phyloP scores from a whole-genome alignment of 805 yeast species.

The Candida schatavii region DNA sequence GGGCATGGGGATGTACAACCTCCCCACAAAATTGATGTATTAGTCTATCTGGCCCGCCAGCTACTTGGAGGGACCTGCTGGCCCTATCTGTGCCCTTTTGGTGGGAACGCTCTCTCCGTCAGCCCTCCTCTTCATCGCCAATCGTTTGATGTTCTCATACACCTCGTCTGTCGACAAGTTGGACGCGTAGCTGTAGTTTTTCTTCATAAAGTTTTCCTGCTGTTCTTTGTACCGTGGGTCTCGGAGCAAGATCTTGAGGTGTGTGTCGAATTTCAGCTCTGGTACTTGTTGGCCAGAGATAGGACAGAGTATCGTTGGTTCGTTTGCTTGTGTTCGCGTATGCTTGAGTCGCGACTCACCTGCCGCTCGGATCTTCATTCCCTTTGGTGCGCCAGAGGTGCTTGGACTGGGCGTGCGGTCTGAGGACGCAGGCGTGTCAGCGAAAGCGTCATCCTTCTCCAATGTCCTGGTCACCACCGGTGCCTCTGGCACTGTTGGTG shows the following conservation, averaged over 20 bases:
- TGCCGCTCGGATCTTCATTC: slow-evolving; percentile 65
- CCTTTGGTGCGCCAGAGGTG: slow-evolving; percentile 29
- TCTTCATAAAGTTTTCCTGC: slow-evolving; percentile 56
- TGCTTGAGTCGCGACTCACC: slow-evolving; percentile 61
- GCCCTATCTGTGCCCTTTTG: too few relatives aligned
- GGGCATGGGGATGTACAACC: too few relatives aligned
- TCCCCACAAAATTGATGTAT: too few relatives aligned
- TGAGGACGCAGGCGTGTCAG: slow-evolving; percentile 1
- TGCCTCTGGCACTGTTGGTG: slow-evolving; percentile 19
- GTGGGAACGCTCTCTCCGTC: slow-evolving; percentile 6
- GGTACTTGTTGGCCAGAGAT: slow-evolving; percentile 69
- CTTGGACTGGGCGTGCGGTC: slow-evolving; percentile 12
- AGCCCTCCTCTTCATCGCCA: slow-evolving; percentile 29
- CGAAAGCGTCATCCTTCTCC: slow-evolving; percentile 5
- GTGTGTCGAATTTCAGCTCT: slow-evolving; percentile 67
- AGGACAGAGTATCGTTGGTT: slow-evolving; percentile 65
- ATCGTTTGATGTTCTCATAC: slow-evolving; percentile 55
- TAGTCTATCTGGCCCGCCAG: too few relatives aligned
- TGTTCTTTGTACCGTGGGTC: slow-evolving; percentile 80
- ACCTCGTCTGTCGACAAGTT: slow-evolving; percentile 58
- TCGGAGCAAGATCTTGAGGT: slow-evolving; percentile 62
- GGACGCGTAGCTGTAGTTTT: slow-evolving; percentile 46
- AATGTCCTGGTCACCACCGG: slow-evolving; percentile 12
- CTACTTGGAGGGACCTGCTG: too few relatives aligned
- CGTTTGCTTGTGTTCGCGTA: slow-evolving; percentile 12